These are phyloP conservation scores for Monosporozyma unispora DNA, from an alignment of 805 yeast species.

Conservation along the genomic window DNA sequence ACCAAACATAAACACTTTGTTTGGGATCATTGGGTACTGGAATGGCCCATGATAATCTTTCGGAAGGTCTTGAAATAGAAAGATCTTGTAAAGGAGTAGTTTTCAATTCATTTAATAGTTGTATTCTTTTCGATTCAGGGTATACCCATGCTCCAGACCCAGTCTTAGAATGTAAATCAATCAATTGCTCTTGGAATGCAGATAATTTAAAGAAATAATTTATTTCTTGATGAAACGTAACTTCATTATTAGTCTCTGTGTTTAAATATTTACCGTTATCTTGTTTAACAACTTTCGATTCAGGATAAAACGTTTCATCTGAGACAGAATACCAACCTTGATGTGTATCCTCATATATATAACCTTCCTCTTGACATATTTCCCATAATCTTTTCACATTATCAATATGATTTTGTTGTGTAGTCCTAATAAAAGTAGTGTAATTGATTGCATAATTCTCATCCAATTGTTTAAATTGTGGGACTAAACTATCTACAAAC, in stretches of 20 bases:
- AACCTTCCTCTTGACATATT: conserved; percentile 46
- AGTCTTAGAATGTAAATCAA: conserved; percentile 35
- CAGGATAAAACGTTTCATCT: conserved; percentile 92
- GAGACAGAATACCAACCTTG: conserved; percentile 92
- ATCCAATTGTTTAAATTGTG: conserved; percentile 59
- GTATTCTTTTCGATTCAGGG: conserved; percentile 50
- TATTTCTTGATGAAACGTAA: conserved; percentile 63
- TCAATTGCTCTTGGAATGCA: conserved; percentile 44
- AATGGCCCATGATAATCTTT: conserved; percentile 82
- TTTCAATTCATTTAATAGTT: conserved; percentile 51
- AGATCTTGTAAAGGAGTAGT: conserved; percentile 48
- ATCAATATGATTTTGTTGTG: conserved; percentile 66
- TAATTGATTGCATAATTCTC: conserved; percentile 45
- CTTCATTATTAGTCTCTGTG: conserved; percentile 69
- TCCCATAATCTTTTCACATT: conserved; percentile 70
- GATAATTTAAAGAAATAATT: conserved; percentile 81
- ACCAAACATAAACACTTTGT: conserved; percentile 91
- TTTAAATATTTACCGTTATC: conserved; percentile 22
- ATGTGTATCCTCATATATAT: conserved; percentile 75
- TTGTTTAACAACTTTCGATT: conserved; percentile 47
- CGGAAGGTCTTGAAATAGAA: conserved; percentile 77
- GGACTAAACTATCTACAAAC: conserved; percentile 64
- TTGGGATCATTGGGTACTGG: conserved; percentile 70
- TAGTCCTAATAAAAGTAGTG: conserved; percentile 82
- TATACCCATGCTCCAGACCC: conserved; percentile 49